Percentiles rank a stretch among this genome's conserved stretches.
phyloP scores from a whole-genome alignment of 2,329 filamentous ascomycete species.

The Chalaropsis thielavioides region DNA sequence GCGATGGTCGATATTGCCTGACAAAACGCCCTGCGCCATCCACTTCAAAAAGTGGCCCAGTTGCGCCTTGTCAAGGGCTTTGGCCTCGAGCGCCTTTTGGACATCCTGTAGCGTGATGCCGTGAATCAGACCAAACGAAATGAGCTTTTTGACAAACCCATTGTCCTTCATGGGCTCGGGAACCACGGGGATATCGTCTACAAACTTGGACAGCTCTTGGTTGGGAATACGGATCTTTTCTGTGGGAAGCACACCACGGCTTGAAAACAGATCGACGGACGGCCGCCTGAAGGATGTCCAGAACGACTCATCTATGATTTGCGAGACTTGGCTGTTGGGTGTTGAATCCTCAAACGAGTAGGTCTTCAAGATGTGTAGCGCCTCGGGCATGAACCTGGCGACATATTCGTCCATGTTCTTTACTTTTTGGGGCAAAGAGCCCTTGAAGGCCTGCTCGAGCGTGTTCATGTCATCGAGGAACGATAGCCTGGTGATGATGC shows the following conservation, averaged over 20 bases:
- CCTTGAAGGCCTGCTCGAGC: constrained; percentile 47
- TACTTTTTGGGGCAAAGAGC: constrained; percentile 30
- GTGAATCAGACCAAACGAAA: constrained; percentile 73
- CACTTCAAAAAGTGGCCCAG: constrained; percentile 72
- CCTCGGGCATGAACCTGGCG: constrained; percentile 56
- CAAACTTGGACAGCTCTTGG: constrained; percentile 53
- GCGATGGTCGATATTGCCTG: constrained; percentile 55
- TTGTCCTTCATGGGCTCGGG: constrained; percentile 59
- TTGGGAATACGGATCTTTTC: constrained; percentile 64
- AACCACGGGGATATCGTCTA: constrained; percentile 76
- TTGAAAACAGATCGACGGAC: constrained; percentile 77
- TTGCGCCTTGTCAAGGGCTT: constrained; percentile 65
- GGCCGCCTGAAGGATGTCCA: constrained; percentile 81
- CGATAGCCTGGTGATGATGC: constrained; percentile 76
- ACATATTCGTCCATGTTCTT: constrained; percentile 51
- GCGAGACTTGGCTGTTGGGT: constrained; percentile 66
- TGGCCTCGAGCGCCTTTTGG: constrained; percentile 64
- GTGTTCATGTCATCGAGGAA: constrained; percentile 79
- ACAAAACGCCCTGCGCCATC: constrained; percentile 57
- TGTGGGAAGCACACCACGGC: constrained; percentile 71
- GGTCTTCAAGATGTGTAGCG: constrained; percentile 69
- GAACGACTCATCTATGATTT: constrained; percentile 86
- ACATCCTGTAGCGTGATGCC: constrained; percentile 81
- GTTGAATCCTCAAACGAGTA: constrained; percentile 86
- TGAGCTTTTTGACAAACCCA: constrained; percentile 66